Conservation (phyloP, 1,284 basidiomycete genomes). For the Ustanciosporium gigantosporum region DNA sequence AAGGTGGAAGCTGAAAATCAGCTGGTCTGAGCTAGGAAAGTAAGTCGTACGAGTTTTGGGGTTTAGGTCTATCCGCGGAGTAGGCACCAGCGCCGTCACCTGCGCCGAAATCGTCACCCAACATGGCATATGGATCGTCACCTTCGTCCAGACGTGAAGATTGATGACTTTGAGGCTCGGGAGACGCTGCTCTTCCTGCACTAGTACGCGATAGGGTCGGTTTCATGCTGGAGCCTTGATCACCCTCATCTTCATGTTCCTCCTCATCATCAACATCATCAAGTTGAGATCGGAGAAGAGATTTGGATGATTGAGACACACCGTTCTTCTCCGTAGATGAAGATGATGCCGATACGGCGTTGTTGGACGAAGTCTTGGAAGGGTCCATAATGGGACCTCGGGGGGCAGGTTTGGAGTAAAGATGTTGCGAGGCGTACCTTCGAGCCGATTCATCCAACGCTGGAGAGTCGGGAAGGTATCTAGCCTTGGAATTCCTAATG, state of each 20-base stretch:
- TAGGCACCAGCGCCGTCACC: conserved; percentile 1
- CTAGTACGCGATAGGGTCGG: not conserved
- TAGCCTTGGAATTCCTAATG: conserved; percentile 45
- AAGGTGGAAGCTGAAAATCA: too few species aligned
- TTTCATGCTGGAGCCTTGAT: not conserved
- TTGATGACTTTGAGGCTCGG: not conserved
- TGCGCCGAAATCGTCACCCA: conserved; percentile 17
- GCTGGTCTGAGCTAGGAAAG: too few species aligned
- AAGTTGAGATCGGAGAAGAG: not conserved
- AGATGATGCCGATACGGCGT: not conserved
- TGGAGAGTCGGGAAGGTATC: conserved; percentile 46
- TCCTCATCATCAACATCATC: not conserved
- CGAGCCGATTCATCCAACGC: conserved; percentile 50
- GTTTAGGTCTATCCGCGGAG: conserved; percentile 7
- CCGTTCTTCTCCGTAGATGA: too few species aligned
- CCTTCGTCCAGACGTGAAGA: not conserved
- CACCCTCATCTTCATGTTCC: not conserved
- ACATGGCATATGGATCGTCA: conserved; percentile 27
- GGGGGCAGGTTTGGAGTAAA: conserved; percentile 42
- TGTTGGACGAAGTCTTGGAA: not conserved
- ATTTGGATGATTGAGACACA: too few species aligned
- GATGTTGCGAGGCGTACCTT: conserved; percentile 41
- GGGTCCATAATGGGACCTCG: conserved; percentile 15
- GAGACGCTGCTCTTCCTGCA: not conserved
- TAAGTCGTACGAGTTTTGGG: conserved; percentile 13